Base-by-base conservation (phyloP, 2,329 filamentous ascomycete species). In the Diaporthe humulicola region DNA sequence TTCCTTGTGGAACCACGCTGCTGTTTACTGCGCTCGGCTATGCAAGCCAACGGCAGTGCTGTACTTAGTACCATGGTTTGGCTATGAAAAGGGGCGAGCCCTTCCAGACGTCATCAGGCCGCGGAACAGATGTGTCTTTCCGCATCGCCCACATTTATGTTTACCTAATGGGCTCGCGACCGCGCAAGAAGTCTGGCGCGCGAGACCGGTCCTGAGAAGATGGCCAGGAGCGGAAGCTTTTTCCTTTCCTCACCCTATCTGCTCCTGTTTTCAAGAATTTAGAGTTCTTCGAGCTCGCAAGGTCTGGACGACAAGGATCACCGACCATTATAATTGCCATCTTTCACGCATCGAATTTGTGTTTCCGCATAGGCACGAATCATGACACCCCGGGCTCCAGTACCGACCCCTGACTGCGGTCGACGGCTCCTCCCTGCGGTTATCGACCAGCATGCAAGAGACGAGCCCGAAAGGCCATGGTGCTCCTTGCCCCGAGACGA, bases 401-500 rank as follows among this genome's bases (percentile, higher is more conserved):
- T 70, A 14, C 33, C 52, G 2, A 54, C 76, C 52, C 56, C 61
- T 19, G 33, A 74, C 38, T 71, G 61, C 25, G 77, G 77, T 14
- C 45, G 61, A 52, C 76, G 74, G 40, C 74, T 79, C 15, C 73
- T 79, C 17, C 77, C 78, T 2, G 71, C 69, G 1, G 60, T 73
- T 30, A 76, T 78, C 40, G 77, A 78, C 70, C 71, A 78, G 67
- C 70, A 73, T 36, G 77, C 77, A n/a, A 66, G 52, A 25, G 54
- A 74, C 5, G 76, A 78, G 28, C 77, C 77, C 19, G 61, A 71
- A 15, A 75, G 76, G 7, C 25, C 77, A 10, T 78, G 77, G 77
- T 76, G 76, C 57, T 79, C 78, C 10, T 54, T 79, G 12, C 78
- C 78, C 17, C 58, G 76, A 25, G 76, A 79, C 52, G 78, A 79